Percentiles rank a stretch among this genome's conserved stretches.
These are phyloP conservation scores for Wallemia mellicola DNA, from an alignment of 1,284 basidiomycete species.

Conservation along the genomic window DNA sequence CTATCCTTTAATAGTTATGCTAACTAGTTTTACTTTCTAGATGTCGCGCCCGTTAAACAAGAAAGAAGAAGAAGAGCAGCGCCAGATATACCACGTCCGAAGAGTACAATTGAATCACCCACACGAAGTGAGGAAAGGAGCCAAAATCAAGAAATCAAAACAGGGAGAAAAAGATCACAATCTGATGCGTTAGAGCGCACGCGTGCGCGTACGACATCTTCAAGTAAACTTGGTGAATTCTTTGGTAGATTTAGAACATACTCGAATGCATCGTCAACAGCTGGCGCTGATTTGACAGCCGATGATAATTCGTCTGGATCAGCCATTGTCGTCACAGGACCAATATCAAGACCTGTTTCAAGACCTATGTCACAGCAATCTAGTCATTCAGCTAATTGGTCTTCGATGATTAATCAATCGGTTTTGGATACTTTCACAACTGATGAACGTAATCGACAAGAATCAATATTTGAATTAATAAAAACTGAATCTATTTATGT, in stretches of 20 bases:
- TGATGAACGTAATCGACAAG: constrained; percentile 55
- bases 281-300: not conserved
- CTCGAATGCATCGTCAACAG: not conserved
- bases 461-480: constrained; percentile 69
- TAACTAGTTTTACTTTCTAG: not conserved
- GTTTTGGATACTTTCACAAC: constrained; percentile 44
- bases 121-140: not conserved
- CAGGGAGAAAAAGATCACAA: not conserved
- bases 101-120: not conserved
- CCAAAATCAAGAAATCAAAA: constrained; percentile 6
- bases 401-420: constrained; percentile 51
- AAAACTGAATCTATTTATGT: constrained; percentile 63
- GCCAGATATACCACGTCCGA: not conserved
- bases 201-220: not conserved
- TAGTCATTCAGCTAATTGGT: constrained; percentile 39
- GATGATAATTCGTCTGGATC: not conserved
- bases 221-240: not conserved
- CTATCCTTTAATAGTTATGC: not conserved
- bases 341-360: constrained; percentile 1
- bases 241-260: not conserved
- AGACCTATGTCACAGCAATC: not conserved
- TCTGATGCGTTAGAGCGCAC: not conserved
- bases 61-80: not conserved
- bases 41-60: not conserved
- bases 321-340: constrained; percentile 1